Evolutionary conservation across 2,329 filamentous ascomycete species (phyloP).

Genomic region (Emydomyces testavorans): DNA sequence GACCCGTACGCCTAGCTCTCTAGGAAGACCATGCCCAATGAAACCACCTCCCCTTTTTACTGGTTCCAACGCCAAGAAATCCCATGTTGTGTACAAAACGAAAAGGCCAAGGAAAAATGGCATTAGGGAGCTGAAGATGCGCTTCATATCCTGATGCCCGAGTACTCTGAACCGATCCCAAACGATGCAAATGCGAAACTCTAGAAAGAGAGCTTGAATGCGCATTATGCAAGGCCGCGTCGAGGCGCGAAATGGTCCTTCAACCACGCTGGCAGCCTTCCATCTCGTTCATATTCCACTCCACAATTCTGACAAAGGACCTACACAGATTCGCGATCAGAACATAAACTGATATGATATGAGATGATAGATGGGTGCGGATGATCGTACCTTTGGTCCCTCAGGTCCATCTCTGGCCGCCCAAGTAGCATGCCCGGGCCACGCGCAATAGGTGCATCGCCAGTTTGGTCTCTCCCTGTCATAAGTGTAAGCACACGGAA

Average conservation of each 20-base stretch:
- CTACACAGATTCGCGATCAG: slow-evolving; percentile 36
- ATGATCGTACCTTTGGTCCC: slow-evolving; percentile 56
- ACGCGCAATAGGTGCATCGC: slow-evolving; percentile 76
- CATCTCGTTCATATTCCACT: slow-evolving; percentile 75
- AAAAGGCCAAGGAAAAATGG: neutral
- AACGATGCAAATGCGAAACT: neutral
- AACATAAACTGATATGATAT: neutral
- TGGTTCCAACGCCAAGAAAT: neutral
- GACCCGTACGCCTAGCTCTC: neutral
- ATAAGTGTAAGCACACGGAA: slow-evolving; percentile 12
- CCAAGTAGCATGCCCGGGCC: slow-evolving; percentile 88
- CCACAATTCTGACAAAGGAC: slow-evolving; percentile 90
- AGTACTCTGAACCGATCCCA: neutral
- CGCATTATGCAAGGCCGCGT: neutral
- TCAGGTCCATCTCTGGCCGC: slow-evolving; percentile 82
- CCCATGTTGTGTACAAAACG: slow-evolving; percentile 2
- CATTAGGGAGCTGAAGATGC: neutral
- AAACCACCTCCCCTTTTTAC: neutral
- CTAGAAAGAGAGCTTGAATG: neutral
- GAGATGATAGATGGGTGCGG: no score
- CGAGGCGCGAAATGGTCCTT: slow-evolving; percentile 42
- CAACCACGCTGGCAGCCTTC: slow-evolving; percentile 66
- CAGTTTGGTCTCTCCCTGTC: slow-evolving; percentile 63
- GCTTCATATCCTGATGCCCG: neutral
- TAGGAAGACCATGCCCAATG: neutral